These are phyloP conservation scores for Backusella tarrabulga DNA, from an alignment of 192 early-diverging fungal species.

Conservation along the genomic window DNA sequence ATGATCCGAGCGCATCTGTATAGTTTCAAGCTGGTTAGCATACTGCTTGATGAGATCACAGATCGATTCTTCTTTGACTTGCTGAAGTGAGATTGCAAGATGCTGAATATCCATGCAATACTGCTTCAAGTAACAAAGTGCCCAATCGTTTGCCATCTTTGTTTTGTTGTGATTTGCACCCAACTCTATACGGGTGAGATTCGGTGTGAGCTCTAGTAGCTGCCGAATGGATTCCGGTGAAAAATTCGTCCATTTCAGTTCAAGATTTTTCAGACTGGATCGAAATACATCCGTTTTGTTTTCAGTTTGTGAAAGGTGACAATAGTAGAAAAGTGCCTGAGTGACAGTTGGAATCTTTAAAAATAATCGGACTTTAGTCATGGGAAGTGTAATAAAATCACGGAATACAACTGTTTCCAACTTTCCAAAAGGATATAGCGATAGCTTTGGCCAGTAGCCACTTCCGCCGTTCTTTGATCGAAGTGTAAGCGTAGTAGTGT, in stretches of 20 bases:
- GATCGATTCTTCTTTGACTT: slow-evolving; percentile 5
- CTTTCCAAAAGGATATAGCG: not conserved
- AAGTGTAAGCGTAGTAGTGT: slow-evolving; percentile 6
- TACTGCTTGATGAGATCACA: slow-evolving; percentile 5
- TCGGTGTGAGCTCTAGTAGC: not conserved
- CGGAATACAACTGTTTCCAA: not conserved
- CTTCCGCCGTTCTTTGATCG: not conserved
- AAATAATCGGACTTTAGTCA: not conserved
- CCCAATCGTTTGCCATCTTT: not conserved
- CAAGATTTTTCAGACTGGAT: not conserved
- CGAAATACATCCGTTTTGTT: not conserved
- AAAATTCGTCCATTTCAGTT: slow-evolving; percentile 13
- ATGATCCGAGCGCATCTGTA: not conserved
- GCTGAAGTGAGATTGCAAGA: slow-evolving; percentile 13
- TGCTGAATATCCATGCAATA: not conserved
- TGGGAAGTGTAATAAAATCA: slow-evolving; percentile 1
- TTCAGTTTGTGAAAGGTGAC: not conserved
- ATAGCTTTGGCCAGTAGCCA: not conserved
- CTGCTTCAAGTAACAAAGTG: not conserved
- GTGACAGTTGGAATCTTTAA: not conserved
- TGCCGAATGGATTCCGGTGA: slow-evolving; percentile 1
- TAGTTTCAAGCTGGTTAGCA: slow-evolving; percentile 4
- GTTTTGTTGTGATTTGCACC: slow-evolving; percentile 17
- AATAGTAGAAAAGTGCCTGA: not conserved
- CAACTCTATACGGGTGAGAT: slow-evolving; percentile 1